A percentile compares a stretch with the other conserved stretches of the same genome.
Evolutionary conservation across 805 yeast genomes (phyloP).

Genomic region (Saccharomycodes ludwigii): DNA sequence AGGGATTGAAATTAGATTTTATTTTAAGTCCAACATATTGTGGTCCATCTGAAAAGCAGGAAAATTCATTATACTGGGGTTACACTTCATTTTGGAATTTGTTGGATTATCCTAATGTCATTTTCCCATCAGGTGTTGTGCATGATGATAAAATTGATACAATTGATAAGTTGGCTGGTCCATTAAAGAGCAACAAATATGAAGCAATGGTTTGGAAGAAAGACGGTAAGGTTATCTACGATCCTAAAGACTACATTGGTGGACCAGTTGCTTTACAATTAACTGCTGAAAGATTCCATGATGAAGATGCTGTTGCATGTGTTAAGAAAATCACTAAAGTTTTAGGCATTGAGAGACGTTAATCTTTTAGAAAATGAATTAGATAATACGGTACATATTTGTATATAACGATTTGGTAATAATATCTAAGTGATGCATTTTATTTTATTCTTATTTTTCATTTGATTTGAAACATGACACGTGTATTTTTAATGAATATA

Average conservation of each 20-base stretch:
- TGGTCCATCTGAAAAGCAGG: conserved; percentile 61
- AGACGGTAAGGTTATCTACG: conserved; percentile 14
- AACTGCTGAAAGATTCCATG: conserved; percentile 37
- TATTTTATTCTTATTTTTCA: too few relatives aligned
- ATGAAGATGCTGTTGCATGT: conserved; percentile 36
- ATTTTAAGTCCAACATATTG: conserved; percentile 56
- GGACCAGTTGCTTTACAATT: conserved; percentile 41
- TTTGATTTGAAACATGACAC: too few relatives aligned
- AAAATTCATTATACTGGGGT: conserved; percentile 61
- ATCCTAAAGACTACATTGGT: conserved; percentile 26
- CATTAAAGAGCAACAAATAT: conserved; percentile 12
- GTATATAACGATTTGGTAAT: too few relatives aligned
- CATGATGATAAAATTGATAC: conserved; percentile 44
- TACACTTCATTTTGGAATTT: conserved; percentile 67
- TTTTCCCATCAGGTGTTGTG: conserved; percentile 47
- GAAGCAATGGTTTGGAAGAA: conserved; percentile 15
- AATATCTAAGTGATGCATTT: too few relatives aligned
- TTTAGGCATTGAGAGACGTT: conserved; percentile 15
- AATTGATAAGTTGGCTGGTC: conserved; percentile 24
- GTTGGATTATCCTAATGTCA: conserved; percentile 57
- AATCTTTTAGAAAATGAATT: not conserved
- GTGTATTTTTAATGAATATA: too few relatives aligned
- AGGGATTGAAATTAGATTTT: conserved; percentile 33
- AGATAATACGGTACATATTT: too few relatives aligned
- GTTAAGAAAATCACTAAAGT: conserved; percentile 28